Evolutionary conservation across 106 monocot genomes (phyloP), one percentile per base, ranked within the genome.

Genomic region (Iris macrosiphon): DNA sequence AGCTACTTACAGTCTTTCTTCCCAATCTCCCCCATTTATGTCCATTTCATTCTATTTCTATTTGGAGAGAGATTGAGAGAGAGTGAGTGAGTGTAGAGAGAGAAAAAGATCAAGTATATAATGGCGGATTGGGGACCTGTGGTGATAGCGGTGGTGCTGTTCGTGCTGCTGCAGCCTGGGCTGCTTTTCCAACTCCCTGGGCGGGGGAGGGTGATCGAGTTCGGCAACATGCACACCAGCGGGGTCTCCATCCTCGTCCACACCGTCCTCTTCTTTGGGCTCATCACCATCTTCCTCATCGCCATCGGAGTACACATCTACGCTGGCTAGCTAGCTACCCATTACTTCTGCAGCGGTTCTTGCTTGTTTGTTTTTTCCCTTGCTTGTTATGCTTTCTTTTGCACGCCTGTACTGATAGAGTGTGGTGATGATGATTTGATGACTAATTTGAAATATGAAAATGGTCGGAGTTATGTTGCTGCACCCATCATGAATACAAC

Each of bases 71-170:
- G 14, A 31, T 17, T 13, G 29, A 52, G 51, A 27, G 14, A 30
- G 31, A 52, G 52, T 27, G 48, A 6, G 48, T 16, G 52, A 17
- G 34, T 35, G 10, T 35, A 4, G 34, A 35, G 10, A 35, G 34
- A 35, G 10, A 6, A 35, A 29, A 6, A 31, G 26, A 6, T 30
- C 6, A 15, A 2, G 31, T 30, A 15, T 29, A 6, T 40, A 8
- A 75, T 75, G 75, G 62, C 69, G 3, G 77, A 77, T 60, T 77
- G 77, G 77, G 72, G 77, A 0, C 77, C 77, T 7, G 77, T 77
- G 39, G 60, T 77, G 35, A 61, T 71, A 7, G 65, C 71, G 45
- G 64, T 77, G 48, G 48, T 77, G 59, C 31, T 77, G 33, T 77
- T 77, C 67, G 59, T 77, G 31, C 40, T 77, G 28, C 60, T 77